Evolutionary conservation across 2,329 filamentous ascomycete species (phyloP).

Genomic region (Colletotrichum orchidophilum): DNA sequence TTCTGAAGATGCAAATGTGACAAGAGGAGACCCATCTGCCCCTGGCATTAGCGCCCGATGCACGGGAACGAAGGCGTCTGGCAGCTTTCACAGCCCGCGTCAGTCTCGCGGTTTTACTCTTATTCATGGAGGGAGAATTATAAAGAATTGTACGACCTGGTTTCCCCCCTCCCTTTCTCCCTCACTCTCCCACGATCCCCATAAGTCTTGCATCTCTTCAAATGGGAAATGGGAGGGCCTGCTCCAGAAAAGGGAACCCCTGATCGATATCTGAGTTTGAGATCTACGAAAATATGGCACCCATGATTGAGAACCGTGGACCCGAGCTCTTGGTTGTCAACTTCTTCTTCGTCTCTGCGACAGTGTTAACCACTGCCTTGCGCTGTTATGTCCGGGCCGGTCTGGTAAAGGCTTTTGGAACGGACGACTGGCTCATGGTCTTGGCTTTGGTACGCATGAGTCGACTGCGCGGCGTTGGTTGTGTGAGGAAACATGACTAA

Average conservation of each 20-base stretch:
- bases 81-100: neutral
- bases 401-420: slow-evolving; percentile 49
- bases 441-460: slow-evolving; percentile 43
- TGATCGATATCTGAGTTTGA: neutral
- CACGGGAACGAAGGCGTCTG: neutral
- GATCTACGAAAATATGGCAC: slow-evolving; percentile 5
- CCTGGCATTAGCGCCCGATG: neutral
- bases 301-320: slow-evolving; percentile 42
- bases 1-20: neutral
- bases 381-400: slow-evolving; percentile 45
- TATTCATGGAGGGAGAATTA: neutral
- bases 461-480: neutral
- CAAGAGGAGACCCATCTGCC: neutral
- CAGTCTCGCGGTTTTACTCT: neutral
- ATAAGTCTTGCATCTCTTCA: neutral
- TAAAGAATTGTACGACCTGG: neutral
- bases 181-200: neutral
- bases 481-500: neutral
- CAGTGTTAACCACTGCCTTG: slow-evolving; percentile 41
- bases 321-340: slow-evolving; percentile 46
- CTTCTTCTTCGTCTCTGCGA: slow-evolving; percentile 40
- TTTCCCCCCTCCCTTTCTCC: neutral
- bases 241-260: slow-evolving; percentile 8
- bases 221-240: slow-evolving; percentile 21
- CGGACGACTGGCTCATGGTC: slow-evolving; percentile 51